Conservation (phyloP, 2,329 filamentous ascomycete genomes). For the Monilinia polystroma region DNA sequence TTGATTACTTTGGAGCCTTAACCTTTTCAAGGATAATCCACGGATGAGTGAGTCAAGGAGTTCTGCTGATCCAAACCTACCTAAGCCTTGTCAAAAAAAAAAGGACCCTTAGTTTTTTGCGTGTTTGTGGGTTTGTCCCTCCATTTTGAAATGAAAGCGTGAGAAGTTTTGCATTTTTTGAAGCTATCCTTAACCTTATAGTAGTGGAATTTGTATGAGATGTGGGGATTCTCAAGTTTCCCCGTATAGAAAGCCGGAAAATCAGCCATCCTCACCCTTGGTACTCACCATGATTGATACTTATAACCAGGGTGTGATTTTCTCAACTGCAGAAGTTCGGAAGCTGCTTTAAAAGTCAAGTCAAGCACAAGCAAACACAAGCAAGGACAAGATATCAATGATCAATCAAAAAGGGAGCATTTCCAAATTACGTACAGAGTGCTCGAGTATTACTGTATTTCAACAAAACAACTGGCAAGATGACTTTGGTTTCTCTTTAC, state of each 20-base stretch:
- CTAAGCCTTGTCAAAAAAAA: slow-evolving; percentile 10
- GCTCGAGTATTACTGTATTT: too few species aligned
- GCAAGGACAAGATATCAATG: neutral
- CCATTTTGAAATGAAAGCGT: neutral
- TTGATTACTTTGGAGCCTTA: neutral
- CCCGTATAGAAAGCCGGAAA: slow-evolving; percentile 9
- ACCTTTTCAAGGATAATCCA: neutral
- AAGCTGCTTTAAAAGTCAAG: slow-evolving; percentile 1
- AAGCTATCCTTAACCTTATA: too few species aligned
- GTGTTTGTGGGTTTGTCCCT: neutral
- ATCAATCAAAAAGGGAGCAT: neutral
- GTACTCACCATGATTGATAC: neutral
- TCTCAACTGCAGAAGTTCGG: neutral
- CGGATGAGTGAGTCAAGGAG: neutral
- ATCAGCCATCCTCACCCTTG: slow-evolving; percentile 20
- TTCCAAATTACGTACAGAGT: too few species aligned
- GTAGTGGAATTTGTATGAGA: neutral
- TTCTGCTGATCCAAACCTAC: slow-evolving; percentile 18
- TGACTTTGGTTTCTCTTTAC: neutral
- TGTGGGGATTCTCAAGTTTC: slow-evolving; percentile 19
- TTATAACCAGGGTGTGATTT: neutral
- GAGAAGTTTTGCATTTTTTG: slow-evolving; percentile 7
- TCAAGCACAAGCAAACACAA: neutral
- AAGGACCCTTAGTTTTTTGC: slow-evolving; percentile 1
- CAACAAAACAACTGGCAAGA: neutral